Evolutionary conservation across 1,284 basidiomycete species (phyloP).

Genomic region (Pseudozyma flocculosa): DNA sequence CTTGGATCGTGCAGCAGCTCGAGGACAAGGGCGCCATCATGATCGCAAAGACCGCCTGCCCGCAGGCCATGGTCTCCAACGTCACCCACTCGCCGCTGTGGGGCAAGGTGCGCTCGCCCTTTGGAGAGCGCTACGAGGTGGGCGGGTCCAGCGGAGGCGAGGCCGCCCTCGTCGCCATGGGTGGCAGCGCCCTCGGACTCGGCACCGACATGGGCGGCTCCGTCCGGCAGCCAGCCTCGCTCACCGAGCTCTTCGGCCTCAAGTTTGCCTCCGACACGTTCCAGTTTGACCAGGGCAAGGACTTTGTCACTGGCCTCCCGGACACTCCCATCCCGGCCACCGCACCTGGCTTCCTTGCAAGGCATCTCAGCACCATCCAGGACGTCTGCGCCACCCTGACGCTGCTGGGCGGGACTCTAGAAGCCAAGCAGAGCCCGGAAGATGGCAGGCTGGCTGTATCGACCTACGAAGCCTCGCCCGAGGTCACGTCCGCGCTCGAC

Average conservation of each 20-base stretch:
- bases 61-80: slow-evolving; percentile 38
- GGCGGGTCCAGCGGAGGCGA: slow-evolving; percentile 44
- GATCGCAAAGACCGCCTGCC: slow-evolving; percentile 39
- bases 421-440: too few relatives aligned
- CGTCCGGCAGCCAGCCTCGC: slow-evolving; percentile 35
- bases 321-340: slow-evolving; percentile 23
- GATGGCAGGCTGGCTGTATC: too few relatives aligned
- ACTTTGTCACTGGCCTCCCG: slow-evolving; percentile 28
- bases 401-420: too few relatives aligned
- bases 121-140: slow-evolving; percentile 30
- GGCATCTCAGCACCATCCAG: slow-evolving; percentile 2
- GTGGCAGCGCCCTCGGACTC: slow-evolving; percentile 29
- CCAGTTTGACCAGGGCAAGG: slow-evolving; percentile 12
- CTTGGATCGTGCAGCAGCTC: slow-evolving; percentile 8
- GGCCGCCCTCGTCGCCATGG: slow-evolving; percentile 23
- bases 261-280: slow-evolving; percentile 11
- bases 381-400: background rate
- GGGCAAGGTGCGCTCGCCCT: slow-evolving; percentile 8
- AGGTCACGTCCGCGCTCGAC: too few relatives aligned
- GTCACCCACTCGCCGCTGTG: slow-evolving; percentile 25
- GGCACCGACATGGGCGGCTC: slow-evolving; percentile 46
- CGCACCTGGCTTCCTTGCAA: slow-evolving; percentile 13
- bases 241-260: slow-evolving; percentile 20
- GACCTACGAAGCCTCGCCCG: too few relatives aligned
- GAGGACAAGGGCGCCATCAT: slow-evolving; percentile 23